phyloP scores from a whole-genome alignment of 805 yeast genomes.

The Barnettozyma populi region DNA sequence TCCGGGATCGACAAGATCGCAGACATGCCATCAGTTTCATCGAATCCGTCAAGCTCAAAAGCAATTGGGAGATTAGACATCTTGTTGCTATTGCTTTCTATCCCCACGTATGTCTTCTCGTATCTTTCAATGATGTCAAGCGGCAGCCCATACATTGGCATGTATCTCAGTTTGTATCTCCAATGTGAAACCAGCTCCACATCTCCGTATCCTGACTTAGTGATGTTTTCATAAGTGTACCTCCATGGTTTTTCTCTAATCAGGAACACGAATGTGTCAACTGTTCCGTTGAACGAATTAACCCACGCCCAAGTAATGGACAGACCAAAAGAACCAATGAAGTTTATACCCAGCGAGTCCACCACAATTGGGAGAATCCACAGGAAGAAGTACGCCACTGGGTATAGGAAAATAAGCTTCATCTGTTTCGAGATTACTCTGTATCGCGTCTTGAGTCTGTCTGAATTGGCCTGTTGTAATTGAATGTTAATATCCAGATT shows the following conservation, averaged over 20 bases:
- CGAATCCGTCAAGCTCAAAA: background rate
- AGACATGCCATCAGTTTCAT: background rate
- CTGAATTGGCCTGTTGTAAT: constrained; percentile 24
- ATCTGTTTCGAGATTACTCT: constrained; percentile 68
- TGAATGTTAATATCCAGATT: constrained; percentile 17
- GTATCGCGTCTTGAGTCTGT: constrained; percentile 54
- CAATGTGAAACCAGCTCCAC: constrained; percentile 29
- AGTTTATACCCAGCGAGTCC: constrained; percentile 47
- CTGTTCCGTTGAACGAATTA: constrained; percentile 75
- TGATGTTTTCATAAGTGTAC: constrained; percentile 29
- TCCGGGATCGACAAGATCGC: background rate
- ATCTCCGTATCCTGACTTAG: constrained; percentile 18
- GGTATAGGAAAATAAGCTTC: constrained; percentile 76
- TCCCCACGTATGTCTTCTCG: background rate
- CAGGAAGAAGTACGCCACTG: constrained; percentile 69
- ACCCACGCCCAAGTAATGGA: constrained; percentile 64
- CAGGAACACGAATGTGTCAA: constrained; percentile 71
- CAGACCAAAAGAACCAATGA: constrained; percentile 58
- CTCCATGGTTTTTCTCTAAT: constrained; percentile 80
- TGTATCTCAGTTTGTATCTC: constrained; percentile 34
- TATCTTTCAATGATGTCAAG: constrained; percentile 4
- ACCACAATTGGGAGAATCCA: constrained; percentile 80
- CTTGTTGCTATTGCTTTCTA: background rate
- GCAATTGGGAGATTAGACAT: background rate
- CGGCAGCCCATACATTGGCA: constrained; percentile 46